A percentile compares a stretch with the other conserved stretches of the same genome.
Conservation (phyloP, 441 rosid species). For the Omphalea diandra region DNA sequence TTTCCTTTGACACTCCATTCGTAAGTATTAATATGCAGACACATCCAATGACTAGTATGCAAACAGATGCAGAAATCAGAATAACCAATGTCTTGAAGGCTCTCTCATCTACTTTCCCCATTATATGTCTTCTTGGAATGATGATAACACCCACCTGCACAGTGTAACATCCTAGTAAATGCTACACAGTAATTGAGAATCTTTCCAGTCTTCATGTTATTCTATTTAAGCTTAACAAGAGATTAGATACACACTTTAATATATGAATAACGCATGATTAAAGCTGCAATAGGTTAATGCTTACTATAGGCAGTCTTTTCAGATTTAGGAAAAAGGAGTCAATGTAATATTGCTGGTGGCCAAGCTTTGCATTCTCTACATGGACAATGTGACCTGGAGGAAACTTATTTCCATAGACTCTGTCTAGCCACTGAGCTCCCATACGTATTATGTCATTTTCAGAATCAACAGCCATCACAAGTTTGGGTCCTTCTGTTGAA, state of each 20-base stretch:
- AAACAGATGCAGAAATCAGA: constrained; percentile 83
- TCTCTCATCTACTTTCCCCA: constrained; percentile 98
- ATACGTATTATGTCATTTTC: constrained; percentile 58
- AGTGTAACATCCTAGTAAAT: constrained; percentile 6
- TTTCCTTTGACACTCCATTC: constrained; percentile 97
- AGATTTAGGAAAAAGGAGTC: constrained; percentile 92
- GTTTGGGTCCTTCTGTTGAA: constrained; percentile 68
- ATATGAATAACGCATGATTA: neutral
- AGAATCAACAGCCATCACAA: constrained; percentile 83
- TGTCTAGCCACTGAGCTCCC: constrained; percentile 89
- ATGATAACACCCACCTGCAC: constrained; percentile 92
- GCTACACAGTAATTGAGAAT: neutral
- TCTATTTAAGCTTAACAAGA: neutral
- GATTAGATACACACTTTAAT: too few relatives aligned
- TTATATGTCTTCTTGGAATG: constrained; percentile 88
- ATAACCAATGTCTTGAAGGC: constrained; percentile 84
- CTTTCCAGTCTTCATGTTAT: neutral
- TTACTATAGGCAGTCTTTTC: constrained; percentile 92
- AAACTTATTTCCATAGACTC: constrained; percentile 63
- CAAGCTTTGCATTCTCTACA: constrained; percentile 72
- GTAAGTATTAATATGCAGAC: constrained; percentile 88
- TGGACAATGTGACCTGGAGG: constrained; percentile 69
- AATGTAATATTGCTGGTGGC: constrained; percentile 65
- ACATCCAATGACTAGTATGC: constrained; percentile 87
- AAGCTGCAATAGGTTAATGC: constrained; percentile 19